Base-by-base conservation (phyloP, 2,329 filamentous ascomycete genomes). In the Coniochaeta prunicola region DNA sequence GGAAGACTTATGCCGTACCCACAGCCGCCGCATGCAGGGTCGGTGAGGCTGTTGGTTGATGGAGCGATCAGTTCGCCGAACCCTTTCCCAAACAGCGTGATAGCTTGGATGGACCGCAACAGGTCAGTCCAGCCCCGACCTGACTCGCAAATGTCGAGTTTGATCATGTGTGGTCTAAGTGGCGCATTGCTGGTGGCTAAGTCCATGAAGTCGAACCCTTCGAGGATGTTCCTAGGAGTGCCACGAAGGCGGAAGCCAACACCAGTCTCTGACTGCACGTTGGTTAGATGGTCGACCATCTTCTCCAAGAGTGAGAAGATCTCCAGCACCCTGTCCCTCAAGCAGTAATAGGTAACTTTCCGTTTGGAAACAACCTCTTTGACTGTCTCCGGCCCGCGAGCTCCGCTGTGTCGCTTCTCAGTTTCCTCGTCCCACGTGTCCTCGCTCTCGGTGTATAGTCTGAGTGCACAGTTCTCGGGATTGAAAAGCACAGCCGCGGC, bases 171-270 rank as follows among this genome's bases (percentile, higher is more conserved):
- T 21, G 53, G 53, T 8, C 53, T 34, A 6, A 54, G 15, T 2
- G 53, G 30, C n/a, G 30, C 53, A 2, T 21, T 12, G 53, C 31
- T 54, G 3, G 53, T 54, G n/a, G 53, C 53, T n/a, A 54, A 30
- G 30, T 36, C 53, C 53, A 54, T 54, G 33, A 54, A 54, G 53
- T 54, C 53, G 53, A 54, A 54, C 1, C 53, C 53, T 26, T 54
- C 53, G 26, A 54, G 30, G n/a, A 34, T 33, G 17, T 34, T 33
- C 30, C 53, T 21, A 5, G 53, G 53, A 6, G 53, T 54, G 12
- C 31, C 30, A 8, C 31, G 30, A 17, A 54, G 53, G 7, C 53
- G 28, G 17, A 54, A 54, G 4, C 53, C 53, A 6, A 54, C 53
- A 6, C 53, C 53, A 3, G 5, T 30, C 30, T 34, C 31, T 4